Base-by-base conservation (phyloP, 345 rosid genomes). In the Eucalyptus brandiana region DNA sequence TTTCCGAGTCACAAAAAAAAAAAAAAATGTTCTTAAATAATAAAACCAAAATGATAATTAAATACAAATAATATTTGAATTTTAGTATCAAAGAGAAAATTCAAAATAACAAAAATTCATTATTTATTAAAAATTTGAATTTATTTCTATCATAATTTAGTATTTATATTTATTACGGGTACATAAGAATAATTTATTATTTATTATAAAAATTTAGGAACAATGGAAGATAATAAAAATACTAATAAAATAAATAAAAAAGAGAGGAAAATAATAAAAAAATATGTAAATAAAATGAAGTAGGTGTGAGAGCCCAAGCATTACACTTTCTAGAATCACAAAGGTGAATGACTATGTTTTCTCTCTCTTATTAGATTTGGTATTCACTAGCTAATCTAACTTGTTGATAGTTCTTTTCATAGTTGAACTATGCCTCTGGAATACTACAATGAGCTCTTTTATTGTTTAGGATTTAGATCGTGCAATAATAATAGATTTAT, bases 401-500 rank as follows among this genome's bases (percentile, higher is more conserved):
- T 56, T 5, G 0, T 56, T 56, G 62, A 56, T 9, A 56, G 2
- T 9, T 23, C 12, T 9, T 56, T 9, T 56, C 28, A 56, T 56
- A 2, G 62, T 0, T 0, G 12, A 23, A 56, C 26, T 9, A 8
- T 23, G 62, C 62, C 28, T 56, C 3, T 23, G 3, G 28, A 54
- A 56, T 9, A 24, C 62, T 23, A 9, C 13, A 56, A 56, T 56
- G 13, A 56, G 30, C 62, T 23, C 30, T 21, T 56, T 56, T 56
- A 24, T 24, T 24, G 5, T 56, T 56, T 56, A 56, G 62, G 62
- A 56, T 56, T 4, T 56, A 56, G 6, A 2, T 24, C 0, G 6
- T 23, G 12, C 28, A 56, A 56, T 9, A 56, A 21, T 24, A 56
- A 56, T 23, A 4, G 13, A 56, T 56, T 24, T 56, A 56, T 24